Conservation (phyloP, 331 rosid species). For the Quercus lobata region DNA sequence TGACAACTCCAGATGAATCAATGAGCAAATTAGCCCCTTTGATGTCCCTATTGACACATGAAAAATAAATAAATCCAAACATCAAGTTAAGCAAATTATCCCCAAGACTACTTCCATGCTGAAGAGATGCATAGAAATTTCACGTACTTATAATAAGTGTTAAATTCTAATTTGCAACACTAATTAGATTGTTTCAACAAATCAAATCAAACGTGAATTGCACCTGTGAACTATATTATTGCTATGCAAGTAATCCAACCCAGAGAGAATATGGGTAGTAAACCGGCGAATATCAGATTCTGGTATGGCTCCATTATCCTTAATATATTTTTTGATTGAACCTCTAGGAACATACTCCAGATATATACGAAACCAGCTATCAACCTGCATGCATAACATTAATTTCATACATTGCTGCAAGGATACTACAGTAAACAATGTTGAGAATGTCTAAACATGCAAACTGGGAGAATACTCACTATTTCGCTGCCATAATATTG, state of each 20-base stretch:
- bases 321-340: slow-evolving; percentile 80
- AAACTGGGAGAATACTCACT: slow-evolving; percentile 44
- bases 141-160: not conserved
- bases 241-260: slow-evolving; percentile 84
- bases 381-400: slow-evolving; percentile 49
- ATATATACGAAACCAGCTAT: slow-evolving; percentile 81
- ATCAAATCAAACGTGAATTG: not conserved
- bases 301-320: slow-evolving; percentile 79
- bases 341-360: slow-evolving; percentile 91
- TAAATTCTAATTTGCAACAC: not conserved
- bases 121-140: slow-evolving; percentile 4
- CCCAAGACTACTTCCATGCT: not conserved
- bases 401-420: not conserved
- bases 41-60: slow-evolving; percentile 53
- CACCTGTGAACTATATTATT: slow-evolving; percentile 93
- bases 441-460: slow-evolving; percentile 8
- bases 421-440: not conserved
- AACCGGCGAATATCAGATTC: slow-evolving; percentile 75
- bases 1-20: slow-evolving; percentile 83
- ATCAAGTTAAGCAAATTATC: not conserved
- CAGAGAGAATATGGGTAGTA: slow-evolving; percentile 89
- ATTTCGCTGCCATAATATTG: slow-evolving; percentile 87
- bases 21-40: slow-evolving; percentile 95
- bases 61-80: not conserved
- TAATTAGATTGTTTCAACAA: not conserved